Evolutionary conservation across 164 flowering plant genomes (phyloP), one percentile per base, ranked within the genome.

Genomic region (Stephania yunnanensis): DNA sequence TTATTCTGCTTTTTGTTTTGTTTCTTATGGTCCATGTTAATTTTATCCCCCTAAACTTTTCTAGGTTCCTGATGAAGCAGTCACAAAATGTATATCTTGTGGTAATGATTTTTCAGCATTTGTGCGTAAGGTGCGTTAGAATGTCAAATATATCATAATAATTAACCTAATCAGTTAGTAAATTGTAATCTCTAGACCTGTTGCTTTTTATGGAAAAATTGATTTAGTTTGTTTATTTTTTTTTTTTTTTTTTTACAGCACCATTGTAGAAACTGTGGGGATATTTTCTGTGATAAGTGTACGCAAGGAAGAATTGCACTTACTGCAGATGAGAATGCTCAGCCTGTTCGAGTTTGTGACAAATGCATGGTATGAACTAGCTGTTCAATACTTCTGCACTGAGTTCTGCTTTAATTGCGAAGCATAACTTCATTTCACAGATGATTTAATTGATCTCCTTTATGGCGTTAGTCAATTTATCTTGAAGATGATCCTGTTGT

Each of bases 211-310:
- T 73, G 30, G n/a, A 10, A 31, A 52, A 64, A 6, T 73, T 73
- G 74, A 67, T 58, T 46, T 6, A 45, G 17, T 11, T 44, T 22
- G 7, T 67, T 58, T 22, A 74, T 73, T 46, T 36, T 12, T 3
- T 68, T 75, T 79, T 58, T 22, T 74, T 72, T 46, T 36, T 15
- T 3, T 68, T 75, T 79, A 72, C 91, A 95, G 99, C 99, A 95
- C 84, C 99, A 93, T 76, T 93, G 98, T 82, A 82, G 99, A 81
- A 92, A 93, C 75, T 95, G 99, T 84, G 98, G 99, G 76, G 99
- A 95, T 84, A 90, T 95, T 72, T 95, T 93, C 81, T 95, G 99
- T 84, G 98, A 92, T 84, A 95, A 92, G 84, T 95, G 99, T 80
- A 95, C 99, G 67, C 89, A 83, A 13, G 99, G 99, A 46, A 88